A percentile compares a stretch with the other conserved stretches of the same genome.
Evolutionary conservation across 2,329 filamentous ascomycete species (phyloP).

Genomic region (Emericellopsis cladophorae): DNA sequence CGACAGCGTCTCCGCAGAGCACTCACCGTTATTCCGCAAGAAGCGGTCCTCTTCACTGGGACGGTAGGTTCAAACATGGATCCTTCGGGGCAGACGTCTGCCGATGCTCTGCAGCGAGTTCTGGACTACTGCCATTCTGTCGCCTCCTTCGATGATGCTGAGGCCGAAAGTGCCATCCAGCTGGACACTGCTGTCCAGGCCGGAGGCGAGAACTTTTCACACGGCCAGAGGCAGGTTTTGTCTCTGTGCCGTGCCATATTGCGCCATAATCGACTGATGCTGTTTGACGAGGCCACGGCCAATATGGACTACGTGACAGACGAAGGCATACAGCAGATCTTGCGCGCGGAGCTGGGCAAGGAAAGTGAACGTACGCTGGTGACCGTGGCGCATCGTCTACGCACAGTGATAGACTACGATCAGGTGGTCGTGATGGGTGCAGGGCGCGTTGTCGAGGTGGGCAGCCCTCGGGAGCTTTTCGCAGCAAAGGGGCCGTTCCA

Average conservation of each 20-base stretch:
- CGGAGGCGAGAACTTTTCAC: conserved; percentile 42
- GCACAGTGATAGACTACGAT: conserved; percentile 49
- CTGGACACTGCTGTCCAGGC: conserved; percentile 35
- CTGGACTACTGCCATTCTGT: conserved; percentile 50
- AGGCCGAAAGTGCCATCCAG: conserved; percentile 10
- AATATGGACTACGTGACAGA: conserved; percentile 49
- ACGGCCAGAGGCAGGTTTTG: conserved; percentile 43
- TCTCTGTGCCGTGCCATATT: conserved; percentile 44
- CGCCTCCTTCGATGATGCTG: conserved; percentile 28
- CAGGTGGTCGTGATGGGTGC: conserved; percentile 42
- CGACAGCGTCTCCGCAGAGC: conserved; percentile 37
- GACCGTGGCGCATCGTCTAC: conserved; percentile 43
- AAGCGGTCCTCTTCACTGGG: conserved; percentile 43
- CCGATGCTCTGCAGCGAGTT: conserved; percentile 41
- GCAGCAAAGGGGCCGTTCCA: conserved; percentile 31
- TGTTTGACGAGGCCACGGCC: conserved; percentile 46
- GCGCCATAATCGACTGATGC: conserved; percentile 39
- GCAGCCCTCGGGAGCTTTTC: conserved; percentile 23
- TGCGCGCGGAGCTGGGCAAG: conserved; percentile 23
- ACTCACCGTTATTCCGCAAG: conserved; percentile 46
- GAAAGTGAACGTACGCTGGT: conserved; percentile 35
- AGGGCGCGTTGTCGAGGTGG: conserved; percentile 38
- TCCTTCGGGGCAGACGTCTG: conserved; percentile 43
- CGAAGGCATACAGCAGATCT: conserved; percentile 37
- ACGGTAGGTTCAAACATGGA: conserved; percentile 47